Percentiles rank a stretch among this genome's conserved stretches.
These are phyloP conservation scores for Russula sp. DNA, from an alignment of 768 basidiomycete species.

Conservation along the genomic window DNA sequence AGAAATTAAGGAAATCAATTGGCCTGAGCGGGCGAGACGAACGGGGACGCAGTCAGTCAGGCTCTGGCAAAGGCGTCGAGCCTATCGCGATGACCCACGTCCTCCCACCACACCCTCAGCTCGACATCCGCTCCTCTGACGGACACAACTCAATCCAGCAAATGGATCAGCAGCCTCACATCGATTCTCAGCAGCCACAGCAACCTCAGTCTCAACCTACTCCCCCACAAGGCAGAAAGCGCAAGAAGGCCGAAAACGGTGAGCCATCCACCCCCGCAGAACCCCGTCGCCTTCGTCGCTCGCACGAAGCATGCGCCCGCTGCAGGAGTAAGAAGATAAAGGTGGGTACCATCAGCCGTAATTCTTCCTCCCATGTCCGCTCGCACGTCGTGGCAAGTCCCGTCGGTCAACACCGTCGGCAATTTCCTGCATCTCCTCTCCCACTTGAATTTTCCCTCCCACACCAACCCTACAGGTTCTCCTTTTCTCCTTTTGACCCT, in stretches of 20 bases:
- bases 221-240: constrained; percentile 33
- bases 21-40: constrained; percentile 11
- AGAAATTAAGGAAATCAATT: constrained; percentile 11
- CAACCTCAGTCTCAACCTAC: constrained; percentile 32
- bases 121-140: constrained; percentile 39
- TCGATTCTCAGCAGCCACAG: constrained; percentile 44
- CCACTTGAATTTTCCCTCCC: constrained; percentile 31
- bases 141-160: constrained; percentile 52
- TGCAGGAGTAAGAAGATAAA: constrained; percentile 97
- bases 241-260: constrained; percentile 57
- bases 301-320: constrained; percentile 87
- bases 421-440: constrained; percentile 57
- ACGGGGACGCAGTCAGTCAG: constrained; percentile 11
- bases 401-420: constrained; percentile 66
- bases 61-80: constrained; percentile 8
- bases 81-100: constrained; percentile 38
- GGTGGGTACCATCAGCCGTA: constrained; percentile 52
- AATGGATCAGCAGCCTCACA: constrained; percentile 48
- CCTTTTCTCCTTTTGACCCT: constrained; percentile 21
- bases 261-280: constrained; percentile 54
- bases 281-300: constrained; percentile 74
- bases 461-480: too few relatives aligned
- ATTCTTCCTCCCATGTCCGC: constrained; percentile 15
- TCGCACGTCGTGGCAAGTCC: constrained; percentile 30
- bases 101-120: constrained; percentile 40